Percentiles rank a stretch among this genome's conserved stretches.
Conservation (phyloP, 2,329 filamentous ascomycete species). For the Penicillium psychrosexuale region DNA sequence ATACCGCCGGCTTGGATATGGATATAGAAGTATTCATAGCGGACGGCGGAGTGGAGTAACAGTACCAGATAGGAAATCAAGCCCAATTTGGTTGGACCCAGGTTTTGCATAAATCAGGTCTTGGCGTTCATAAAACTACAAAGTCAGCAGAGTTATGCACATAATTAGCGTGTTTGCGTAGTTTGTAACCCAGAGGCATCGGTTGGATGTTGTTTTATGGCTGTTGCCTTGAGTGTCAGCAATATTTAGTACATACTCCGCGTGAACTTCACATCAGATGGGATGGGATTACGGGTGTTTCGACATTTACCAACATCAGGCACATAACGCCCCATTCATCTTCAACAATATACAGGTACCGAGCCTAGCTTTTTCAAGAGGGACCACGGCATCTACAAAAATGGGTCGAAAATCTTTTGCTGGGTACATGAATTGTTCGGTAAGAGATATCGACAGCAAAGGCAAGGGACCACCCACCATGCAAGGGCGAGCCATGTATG, state of each 20-base stretch:
- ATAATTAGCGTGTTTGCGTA: no score
- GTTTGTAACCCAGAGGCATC: no score
- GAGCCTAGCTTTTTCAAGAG: neutral
- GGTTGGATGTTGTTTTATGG: neutral
- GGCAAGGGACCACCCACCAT: neutral
- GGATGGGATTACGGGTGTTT: neutral
- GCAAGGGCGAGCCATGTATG: neutral
- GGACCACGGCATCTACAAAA: neutral
- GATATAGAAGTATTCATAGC: neutral
- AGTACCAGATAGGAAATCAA: no score
- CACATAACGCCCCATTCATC: neutral
- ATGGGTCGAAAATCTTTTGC: neutral
- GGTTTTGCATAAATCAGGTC: no score
- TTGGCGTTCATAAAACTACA: no score
- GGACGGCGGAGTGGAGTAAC: neutral
- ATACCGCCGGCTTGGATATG: neutral
- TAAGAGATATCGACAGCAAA: neutral
- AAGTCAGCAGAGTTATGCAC: no score
- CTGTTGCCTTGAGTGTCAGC: neutral
- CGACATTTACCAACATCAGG: neutral
- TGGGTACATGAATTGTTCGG: neutral
- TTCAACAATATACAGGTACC: neutral
- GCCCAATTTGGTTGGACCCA: no score
- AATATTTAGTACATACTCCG: neutral
- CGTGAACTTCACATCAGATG: neutral